Evolutionary conservation across 2,329 filamentous ascomycete species (phyloP), one percentile per base, ranked within the genome.

Genomic region (Arthrobotrys pseudoclavata): DNA sequence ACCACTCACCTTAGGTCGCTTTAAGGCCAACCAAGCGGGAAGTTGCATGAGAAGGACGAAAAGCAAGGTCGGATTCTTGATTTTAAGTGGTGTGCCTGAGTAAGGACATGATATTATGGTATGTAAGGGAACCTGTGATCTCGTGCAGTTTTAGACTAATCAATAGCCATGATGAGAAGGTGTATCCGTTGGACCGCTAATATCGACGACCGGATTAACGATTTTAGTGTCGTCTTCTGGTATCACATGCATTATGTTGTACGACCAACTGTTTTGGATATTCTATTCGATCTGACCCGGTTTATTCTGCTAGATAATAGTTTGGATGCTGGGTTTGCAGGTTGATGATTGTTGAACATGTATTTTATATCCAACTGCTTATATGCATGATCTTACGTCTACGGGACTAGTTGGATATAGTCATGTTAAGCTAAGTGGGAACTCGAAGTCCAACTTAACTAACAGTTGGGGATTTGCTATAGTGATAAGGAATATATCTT

Each of bases 1-100:
- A 18, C 22, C 48, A 22, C 18, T 52, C 29, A 10, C 13, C 42
- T 52, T 24, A 5, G 29, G 62, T 52, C 29, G 4, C 22, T 66
- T 52, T 26, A 12, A 40, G 62, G 48, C 47, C 34, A 62, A 45
- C 55, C 55, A 63, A 37, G 42, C 60, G 60, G 60, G 60, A 63
- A 31, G 60, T 20, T 63, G 57, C 34, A 62, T 42, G 42, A 45
- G 42, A 45, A 37, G 18, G 15, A 45, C 31, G 5, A 20, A 15
- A 24, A 57, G 52, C 55, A 60, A 42, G 55, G 55, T 20, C 31
- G n/a, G 22, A 31, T 31, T 29, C 24, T 18, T 50, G 47, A 24
- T 24, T 26, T 18, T 3, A 20, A n/a, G n/a, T n/a, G n/a, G 12
- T 13, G 52, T 55, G 31, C 52, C 52, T 37, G 52, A 37, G 29